Percentiles rank a stretch among this genome's conserved stretches.
Evolutionary conservation across 2,329 filamentous ascomycete genomes (phyloP).

Genomic region (Seiridium cupressi): DNA sequence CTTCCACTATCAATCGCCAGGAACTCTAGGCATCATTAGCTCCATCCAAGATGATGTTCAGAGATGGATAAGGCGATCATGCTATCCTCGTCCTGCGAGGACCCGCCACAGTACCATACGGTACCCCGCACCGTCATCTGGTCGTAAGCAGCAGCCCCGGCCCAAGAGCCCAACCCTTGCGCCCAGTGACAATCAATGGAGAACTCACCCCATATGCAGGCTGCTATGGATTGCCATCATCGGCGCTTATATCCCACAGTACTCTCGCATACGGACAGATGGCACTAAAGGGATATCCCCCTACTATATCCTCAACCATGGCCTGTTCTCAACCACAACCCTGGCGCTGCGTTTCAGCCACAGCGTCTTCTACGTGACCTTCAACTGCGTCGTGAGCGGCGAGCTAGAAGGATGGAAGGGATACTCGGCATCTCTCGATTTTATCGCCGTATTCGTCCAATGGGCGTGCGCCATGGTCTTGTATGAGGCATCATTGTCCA

Average conservation of each 20-base stretch:
- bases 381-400: slow-evolving; percentile 9
- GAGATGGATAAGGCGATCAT: background rate
- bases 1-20: too few relatives aligned
- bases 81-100: slow-evolving; percentile 6
- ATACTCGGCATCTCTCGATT: slow-evolving; percentile 10
- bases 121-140: slow-evolving; percentile 10
- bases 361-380: slow-evolving; percentile 9
- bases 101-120: slow-evolving; percentile 8
- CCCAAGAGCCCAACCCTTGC: background rate
- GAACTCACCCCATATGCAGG: background rate
- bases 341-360: slow-evolving; percentile 12
- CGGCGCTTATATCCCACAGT: slow-evolving; percentile 11
- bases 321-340: slow-evolving; percentile 12
- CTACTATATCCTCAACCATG: slow-evolving; percentile 13
- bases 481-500: background rate
- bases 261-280: background rate
- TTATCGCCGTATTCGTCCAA: slow-evolving; percentile 11
- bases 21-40: too few relatives aligned
- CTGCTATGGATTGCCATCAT: slow-evolving; percentile 9
- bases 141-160: slow-evolving; percentile 3
- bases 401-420: slow-evolving; percentile 9
- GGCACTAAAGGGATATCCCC: slow-evolving; percentile 13
- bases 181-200: background rate
- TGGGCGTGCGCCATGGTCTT: slow-evolving; percentile 12
- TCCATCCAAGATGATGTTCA: background rate